phyloP scores from a whole-genome alignment of 2,329 filamentous ascomycete species.

The Fusarium incarnatum region DNA sequence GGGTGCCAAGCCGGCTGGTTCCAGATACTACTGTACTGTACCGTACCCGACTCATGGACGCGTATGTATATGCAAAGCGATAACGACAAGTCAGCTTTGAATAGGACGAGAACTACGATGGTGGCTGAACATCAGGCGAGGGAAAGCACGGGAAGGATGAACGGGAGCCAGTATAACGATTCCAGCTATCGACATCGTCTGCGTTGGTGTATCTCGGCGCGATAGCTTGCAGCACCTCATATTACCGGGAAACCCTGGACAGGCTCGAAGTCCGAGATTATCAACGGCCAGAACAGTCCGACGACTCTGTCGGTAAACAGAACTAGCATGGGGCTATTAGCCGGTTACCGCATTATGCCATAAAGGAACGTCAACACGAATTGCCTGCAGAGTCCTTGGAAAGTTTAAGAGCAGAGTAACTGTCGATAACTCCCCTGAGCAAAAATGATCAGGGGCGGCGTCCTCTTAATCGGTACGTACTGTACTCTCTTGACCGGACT shows the following conservation, averaged over 20 bases:
- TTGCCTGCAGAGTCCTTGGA: conserved; percentile 10
- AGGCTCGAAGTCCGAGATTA: conserved; percentile 1
- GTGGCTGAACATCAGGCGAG: background rate
- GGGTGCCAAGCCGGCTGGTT: conserved; percentile 31
- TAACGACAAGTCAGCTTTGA: conserved; percentile 23
- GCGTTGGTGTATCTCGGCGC: conserved; percentile 25
- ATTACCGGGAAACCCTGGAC: conserved; percentile 10
- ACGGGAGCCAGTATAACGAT: conserved; percentile 20
- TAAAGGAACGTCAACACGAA: background rate
- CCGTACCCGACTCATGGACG: conserved; percentile 29
- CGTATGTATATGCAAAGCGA: background rate
- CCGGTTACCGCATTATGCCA: background rate
- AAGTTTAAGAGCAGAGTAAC: background rate
- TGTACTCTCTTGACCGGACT: conserved; percentile 22
- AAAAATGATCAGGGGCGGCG: conserved; percentile 32
- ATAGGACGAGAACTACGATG: conserved; percentile 17
- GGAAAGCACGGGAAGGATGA: background rate
- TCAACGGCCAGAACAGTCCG: conserved; percentile 5
- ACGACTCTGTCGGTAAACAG: conserved; percentile 7
- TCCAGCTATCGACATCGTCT: conserved; percentile 22
- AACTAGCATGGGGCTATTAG: conserved; percentile 15
- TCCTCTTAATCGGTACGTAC: background rate
- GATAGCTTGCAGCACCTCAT: conserved; percentile 17
- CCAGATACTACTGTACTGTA: conserved; percentile 5
- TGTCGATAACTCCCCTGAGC: conserved; percentile 27